These are phyloP conservation scores for Gynostemma pentaphyllum DNA, from an alignment of 306 rosid genomes.

Conservation along the genomic window DNA sequence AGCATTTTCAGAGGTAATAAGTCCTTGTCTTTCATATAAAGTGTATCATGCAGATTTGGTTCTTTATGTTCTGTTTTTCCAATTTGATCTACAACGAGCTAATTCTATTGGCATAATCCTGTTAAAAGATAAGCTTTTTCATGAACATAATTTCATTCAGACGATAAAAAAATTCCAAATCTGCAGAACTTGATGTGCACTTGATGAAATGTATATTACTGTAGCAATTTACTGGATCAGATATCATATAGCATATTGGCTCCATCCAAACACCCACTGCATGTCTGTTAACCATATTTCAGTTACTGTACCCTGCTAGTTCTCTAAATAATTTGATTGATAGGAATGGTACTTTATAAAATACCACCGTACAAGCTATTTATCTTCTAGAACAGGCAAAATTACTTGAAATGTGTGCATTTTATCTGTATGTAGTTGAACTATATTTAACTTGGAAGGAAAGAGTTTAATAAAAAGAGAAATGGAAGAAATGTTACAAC, in stretches of 20 bases:
- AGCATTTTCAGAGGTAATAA: constrained; percentile 83
- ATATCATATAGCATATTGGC: no score
- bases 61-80: background rate
- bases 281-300: no score
- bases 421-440: background rate
- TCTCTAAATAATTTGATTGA: background rate
- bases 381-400: background rate
- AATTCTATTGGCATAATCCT: background rate
- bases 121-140: background rate
- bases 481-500: background rate
- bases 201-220: no score
- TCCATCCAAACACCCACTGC: no score
- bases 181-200: background rate
- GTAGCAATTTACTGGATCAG: no score
- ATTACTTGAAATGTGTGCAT: background rate
- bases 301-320: background rate
- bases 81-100: background rate
- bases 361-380: background rate
- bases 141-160: background rate
- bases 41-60: background rate
- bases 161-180: background rate
- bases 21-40: background rate
- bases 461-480: background rate
- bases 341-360: background rate
- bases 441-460: background rate